Percentiles rank a stretch among this genome's conserved stretches.
These are phyloP conservation scores for Lepidium campestre DNA, from an alignment of 441 rosid genomes.

Conservation along the genomic window DNA sequence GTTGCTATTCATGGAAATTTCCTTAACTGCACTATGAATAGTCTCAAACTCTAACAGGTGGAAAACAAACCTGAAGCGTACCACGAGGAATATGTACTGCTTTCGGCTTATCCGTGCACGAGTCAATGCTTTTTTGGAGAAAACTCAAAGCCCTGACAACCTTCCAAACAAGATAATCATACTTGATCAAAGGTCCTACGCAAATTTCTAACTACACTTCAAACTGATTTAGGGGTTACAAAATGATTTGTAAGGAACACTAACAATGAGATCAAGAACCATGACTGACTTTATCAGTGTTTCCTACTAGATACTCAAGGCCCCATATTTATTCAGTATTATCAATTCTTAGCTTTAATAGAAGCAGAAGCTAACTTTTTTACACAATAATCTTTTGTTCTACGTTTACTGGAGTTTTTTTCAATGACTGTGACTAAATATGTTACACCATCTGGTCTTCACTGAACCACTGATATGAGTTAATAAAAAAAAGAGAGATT, in stretches of 20 bases:
- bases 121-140: slow-evolving; percentile 58
- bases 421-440: background rate
- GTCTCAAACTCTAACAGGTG: background rate
- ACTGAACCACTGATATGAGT: background rate
- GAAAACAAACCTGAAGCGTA: slow-evolving; percentile 91
- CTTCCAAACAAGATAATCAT: slow-evolving; percentile 35
- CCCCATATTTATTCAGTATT: background rate
- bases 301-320: slow-evolving; percentile 4
- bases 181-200: background rate
- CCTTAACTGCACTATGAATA: background rate
- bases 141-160: slow-evolving; percentile 83
- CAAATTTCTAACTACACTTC: background rate
- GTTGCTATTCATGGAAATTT: background rate
- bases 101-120: slow-evolving; percentile 51
- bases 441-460: background rate
- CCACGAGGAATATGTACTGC: slow-evolving; percentile 86
- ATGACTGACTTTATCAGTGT: background rate
- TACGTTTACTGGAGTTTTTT: background rate
- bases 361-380: slow-evolving; percentile 6
- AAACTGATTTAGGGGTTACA: background rate
- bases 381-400: background rate
- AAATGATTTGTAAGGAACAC: background rate
- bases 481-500: slow-evolving; percentile 5
- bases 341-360: background rate
- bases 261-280: background rate